Evolutionary conservation across 2,329 filamentous ascomycete species (phyloP).

Genomic region (Lachnum nothofagi): DNA sequence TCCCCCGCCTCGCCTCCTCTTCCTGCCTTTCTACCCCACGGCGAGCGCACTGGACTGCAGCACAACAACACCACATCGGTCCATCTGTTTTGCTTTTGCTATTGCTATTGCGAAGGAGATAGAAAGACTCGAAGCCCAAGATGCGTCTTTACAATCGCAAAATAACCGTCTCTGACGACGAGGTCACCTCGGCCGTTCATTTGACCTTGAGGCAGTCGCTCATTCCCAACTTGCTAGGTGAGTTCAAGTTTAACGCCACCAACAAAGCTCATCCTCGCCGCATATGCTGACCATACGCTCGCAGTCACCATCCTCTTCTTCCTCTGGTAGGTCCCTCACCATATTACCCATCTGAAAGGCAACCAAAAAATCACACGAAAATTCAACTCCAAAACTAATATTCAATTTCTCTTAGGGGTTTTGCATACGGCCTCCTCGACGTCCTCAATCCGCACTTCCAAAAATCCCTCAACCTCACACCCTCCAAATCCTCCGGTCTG

Average conservation of each 20-base stretch:
- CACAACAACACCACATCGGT: neutral
- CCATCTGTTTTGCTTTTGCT: neutral
- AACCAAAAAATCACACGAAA: neutral
- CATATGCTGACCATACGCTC: slow-evolving; percentile 2
- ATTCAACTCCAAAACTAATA: slow-evolving; percentile 1
- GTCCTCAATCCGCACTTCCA: slow-evolving; percentile 42
- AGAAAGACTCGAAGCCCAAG: neutral
- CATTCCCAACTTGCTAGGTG: slow-evolving; percentile 26
- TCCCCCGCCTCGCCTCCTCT: no score
- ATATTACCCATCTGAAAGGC: neutral
- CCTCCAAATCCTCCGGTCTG: slow-evolving; percentile 22
- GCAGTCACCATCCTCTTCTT: slow-evolving; percentile 46
- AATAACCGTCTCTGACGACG: slow-evolving; percentile 33
- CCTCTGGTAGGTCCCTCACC: slow-evolving; percentile 38
- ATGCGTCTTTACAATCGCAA: slow-evolving; percentile 33
- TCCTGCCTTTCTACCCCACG: no score
- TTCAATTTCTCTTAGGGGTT: slow-evolving; percentile 30
- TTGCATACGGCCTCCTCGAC: slow-evolving; percentile 42
- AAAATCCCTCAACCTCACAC: slow-evolving; percentile 35
- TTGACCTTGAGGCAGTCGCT: slow-evolving; percentile 34
- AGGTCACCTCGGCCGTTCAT: slow-evolving; percentile 31
- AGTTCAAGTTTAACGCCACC: neutral
- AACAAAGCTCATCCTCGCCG: neutral
- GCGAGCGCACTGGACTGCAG: neutral
- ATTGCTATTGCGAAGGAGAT: neutral